Conservation (phyloP, 805 yeast genomes). For the Wickerhamiella parazyma region DNA sequence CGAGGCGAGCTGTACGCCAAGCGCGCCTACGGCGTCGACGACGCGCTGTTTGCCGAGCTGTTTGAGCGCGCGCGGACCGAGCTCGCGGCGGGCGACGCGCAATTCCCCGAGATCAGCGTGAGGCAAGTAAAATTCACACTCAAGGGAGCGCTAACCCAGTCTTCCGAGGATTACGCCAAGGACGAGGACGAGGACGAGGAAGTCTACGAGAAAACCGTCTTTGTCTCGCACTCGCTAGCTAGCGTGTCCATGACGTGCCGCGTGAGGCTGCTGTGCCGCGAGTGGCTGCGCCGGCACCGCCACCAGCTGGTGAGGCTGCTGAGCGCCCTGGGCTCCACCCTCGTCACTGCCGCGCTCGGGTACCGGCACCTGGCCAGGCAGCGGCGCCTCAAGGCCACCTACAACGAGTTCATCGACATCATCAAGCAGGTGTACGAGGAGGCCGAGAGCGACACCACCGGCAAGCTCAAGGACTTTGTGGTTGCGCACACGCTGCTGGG, state of each 20-base stretch:
- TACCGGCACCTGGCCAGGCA: not conserved
- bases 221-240: slow-evolving; percentile 15
- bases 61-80: slow-evolving; percentile 37
- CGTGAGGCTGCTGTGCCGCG: slow-evolving; percentile 8
- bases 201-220: not conserved
- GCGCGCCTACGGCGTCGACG: slow-evolving; percentile 21
- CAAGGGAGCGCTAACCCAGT: slow-evolving; percentile 10
- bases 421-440: slow-evolving; percentile 13
- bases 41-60: slow-evolving; percentile 57
- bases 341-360: not conserved
- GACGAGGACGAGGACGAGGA: not conserved
- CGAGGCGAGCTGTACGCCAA: slow-evolving; percentile 14
- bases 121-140: slow-evolving; percentile 45
- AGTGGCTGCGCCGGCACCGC: slow-evolving; percentile 14
- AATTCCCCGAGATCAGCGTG: slow-evolving; percentile 30
- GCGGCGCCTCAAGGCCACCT: slow-evolving; percentile 2
- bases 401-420: slow-evolving; percentile 8
- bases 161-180: slow-evolving; percentile 11
- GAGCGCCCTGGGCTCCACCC: not conserved
- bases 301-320: not conserved
- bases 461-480: slow-evolving; percentile 13
- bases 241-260: slow-evolving; percentile 14
- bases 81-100: slow-evolving; percentile 43
- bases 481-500: slow-evolving; percentile 12
- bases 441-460: slow-evolving; percentile 15